Evolutionary conservation across 139 green algal genomes (phyloP).

Genomic region (Edaphochlamys debaryana): DNA sequence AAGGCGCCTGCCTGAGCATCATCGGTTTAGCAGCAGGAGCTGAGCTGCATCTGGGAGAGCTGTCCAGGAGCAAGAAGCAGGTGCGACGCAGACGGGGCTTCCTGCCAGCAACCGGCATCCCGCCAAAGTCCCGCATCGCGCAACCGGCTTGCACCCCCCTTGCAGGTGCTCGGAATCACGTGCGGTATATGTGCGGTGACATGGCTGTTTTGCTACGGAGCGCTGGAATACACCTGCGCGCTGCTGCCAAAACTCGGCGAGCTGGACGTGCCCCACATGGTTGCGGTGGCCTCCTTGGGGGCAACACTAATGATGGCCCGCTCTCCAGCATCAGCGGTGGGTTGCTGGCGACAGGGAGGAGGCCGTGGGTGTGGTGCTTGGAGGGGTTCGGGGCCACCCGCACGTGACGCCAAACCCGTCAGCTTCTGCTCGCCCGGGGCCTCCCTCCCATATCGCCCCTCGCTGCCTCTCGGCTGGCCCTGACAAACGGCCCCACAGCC

Average conservation of each 20-base stretch:
- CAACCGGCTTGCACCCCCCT: background rate
- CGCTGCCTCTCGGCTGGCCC: too few species aligned
- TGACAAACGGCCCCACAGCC: too few species aligned
- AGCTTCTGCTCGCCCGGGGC: too few species aligned
- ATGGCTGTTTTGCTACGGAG: conserved; percentile 66
- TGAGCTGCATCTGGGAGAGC: conserved; percentile 76
- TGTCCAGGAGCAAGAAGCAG: conserved; percentile 70
- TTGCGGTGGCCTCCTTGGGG: conserved; percentile 70
- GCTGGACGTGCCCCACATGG: conserved; percentile 34
- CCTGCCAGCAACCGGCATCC: background rate
- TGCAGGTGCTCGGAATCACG: conserved; percentile 77
- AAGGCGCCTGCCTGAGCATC: conserved; percentile 74
- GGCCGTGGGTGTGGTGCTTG: background rate
- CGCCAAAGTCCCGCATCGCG: too few species aligned
- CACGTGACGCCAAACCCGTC: too few species aligned
- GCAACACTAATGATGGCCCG: conserved; percentile 85
- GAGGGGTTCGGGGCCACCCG: too few species aligned
- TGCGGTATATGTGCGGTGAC: conserved; percentile 55
- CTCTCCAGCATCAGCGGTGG: conserved; percentile 85
- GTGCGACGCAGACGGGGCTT: conserved; percentile 14
- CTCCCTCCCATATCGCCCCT: too few species aligned
- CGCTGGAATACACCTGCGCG: conserved; percentile 45
- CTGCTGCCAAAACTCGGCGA: conserved; percentile 44
- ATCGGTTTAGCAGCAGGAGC: conserved; percentile 84
- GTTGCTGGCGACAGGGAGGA: background rate